Conservation (phyloP, 192 early-diverging fungal species). For the Backusella psychrophila region DNA sequence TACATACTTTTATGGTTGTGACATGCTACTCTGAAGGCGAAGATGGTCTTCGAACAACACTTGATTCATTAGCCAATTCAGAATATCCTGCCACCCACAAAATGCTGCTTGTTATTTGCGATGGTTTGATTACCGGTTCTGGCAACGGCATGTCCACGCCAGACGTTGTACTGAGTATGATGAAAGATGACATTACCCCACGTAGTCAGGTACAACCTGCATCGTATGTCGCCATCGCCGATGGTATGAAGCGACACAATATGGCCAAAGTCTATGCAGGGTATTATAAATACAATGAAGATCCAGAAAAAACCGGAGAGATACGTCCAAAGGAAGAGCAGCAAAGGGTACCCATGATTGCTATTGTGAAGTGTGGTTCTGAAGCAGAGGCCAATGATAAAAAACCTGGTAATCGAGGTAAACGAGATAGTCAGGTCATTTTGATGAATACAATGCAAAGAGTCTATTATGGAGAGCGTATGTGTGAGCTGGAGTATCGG, state of each 20-base stretch:
- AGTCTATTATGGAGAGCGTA: conserved; percentile 76
- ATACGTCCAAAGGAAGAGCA: conserved; percentile 39
- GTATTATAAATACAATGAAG: conserved; percentile 72
- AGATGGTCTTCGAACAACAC: conserved; percentile 67
- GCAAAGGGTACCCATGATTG: conserved; percentile 69
- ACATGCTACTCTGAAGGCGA: conserved; percentile 81
- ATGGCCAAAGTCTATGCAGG: conserved; percentile 93
- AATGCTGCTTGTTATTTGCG: conserved; percentile 74
- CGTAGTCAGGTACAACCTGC: conserved; percentile 65
- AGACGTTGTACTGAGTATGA: conserved; percentile 77
- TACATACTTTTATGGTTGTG: conserved; percentile 73
- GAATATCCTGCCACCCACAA: conserved; percentile 78
- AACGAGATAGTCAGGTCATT: conserved; percentile 92
- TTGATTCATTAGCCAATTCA: conserved; percentile 76
- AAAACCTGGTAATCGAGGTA: conserved; percentile 85
- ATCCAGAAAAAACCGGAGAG: conserved; percentile 17
- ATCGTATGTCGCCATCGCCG: conserved; percentile 86
- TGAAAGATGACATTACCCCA: conserved; percentile 69
- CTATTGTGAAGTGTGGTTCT: conserved; percentile 75
- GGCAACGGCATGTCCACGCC: conserved; percentile 73
- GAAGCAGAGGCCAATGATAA: conserved; percentile 56
- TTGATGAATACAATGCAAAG: conserved; percentile 92
- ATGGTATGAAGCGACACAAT: conserved; percentile 87
- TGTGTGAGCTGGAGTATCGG: conserved; percentile 77
- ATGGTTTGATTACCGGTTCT: conserved; percentile 77